Evolutionary conservation across 495 filamentous ascomycete genomes (phyloP).

Genomic region (Penicillium coffeae): DNA sequence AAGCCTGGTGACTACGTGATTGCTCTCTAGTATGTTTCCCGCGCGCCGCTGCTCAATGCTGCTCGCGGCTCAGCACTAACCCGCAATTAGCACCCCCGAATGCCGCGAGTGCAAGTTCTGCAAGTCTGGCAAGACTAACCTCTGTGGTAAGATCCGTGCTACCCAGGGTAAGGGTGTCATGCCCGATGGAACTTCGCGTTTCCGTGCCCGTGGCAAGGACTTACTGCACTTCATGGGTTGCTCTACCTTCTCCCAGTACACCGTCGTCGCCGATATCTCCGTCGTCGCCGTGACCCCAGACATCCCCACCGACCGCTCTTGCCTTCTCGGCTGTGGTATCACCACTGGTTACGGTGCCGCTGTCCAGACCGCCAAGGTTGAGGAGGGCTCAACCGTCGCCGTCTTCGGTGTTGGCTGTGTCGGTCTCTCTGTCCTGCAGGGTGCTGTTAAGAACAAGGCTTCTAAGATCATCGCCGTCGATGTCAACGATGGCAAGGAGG

Average conservation of each 20-base stretch:
- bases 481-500: conserved; percentile 88
- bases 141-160: conserved; percentile 97
- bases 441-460: conserved; percentile 83
- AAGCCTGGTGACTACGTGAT: conserved; percentile 80
- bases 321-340: conserved; percentile 94
- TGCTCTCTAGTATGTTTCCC: conserved; percentile 75
- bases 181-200: conserved; percentile 95
- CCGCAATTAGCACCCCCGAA: conserved; percentile 73
- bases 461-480: conserved; percentile 93
- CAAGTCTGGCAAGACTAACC: conserved; percentile 98
- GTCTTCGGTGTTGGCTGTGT: conserved; percentile 96
- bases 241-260: conserved; percentile 97
- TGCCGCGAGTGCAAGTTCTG: conserved; percentile 99
- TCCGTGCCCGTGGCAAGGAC: conserved; percentile 88
- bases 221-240: conserved; percentile 99
- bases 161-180: conserved; percentile 95
- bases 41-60: not conserved
- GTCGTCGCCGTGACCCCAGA: conserved; percentile 88
- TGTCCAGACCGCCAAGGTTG: conserved; percentile 83
- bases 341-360: conserved; percentile 98
- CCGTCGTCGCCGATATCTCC: conserved; percentile 96
- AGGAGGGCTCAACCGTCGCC: conserved; percentile 85
- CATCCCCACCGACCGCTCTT: conserved; percentile 94
- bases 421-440: conserved; percentile 90
- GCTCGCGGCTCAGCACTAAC: not conserved